These are phyloP conservation scores for Hura crepitans DNA, from an alignment of 441 rosid genomes.

Conservation along the genomic window DNA sequence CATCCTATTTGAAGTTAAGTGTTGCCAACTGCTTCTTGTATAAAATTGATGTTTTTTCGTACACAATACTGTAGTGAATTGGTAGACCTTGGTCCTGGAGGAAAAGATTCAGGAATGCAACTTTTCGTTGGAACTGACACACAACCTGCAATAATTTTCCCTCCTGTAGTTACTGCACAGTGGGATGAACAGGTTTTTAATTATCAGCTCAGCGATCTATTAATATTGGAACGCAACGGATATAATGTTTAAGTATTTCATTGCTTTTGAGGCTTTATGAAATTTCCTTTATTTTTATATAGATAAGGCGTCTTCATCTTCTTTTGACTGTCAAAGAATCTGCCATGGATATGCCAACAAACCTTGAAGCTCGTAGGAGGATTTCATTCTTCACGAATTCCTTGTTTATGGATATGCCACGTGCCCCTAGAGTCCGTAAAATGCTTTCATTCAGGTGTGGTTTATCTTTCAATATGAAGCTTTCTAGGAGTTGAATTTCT, in stretches of 20 bases:
- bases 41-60: slow-evolving; percentile 13
- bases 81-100: slow-evolving; percentile 79
- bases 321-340: slow-evolving; percentile 93
- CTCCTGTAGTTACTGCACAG: slow-evolving; percentile 71
- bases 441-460: slow-evolving; percentile 96
- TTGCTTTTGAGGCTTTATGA: slow-evolving; percentile 10
- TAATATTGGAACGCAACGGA: neutral
- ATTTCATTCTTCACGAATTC: slow-evolving; percentile 93
- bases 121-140: slow-evolving; percentile 87
- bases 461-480: slow-evolving; percentile 14
- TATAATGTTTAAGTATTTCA: slow-evolving; percentile 1
- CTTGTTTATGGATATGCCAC: slow-evolving; percentile 98
- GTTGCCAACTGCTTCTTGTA: slow-evolving; percentile 11
- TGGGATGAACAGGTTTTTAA: slow-evolving; percentile 92
- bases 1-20: slow-evolving; percentile 8
- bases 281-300: slow-evolving; percentile 21
- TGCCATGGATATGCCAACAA: slow-evolving; percentile 81
- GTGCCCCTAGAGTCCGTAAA: slow-evolving; percentile 89
- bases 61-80: slow-evolving; percentile 51
- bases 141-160: slow-evolving; percentile 80
- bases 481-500: slow-evolving; percentile 18
- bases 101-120: slow-evolving; percentile 90
- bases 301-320: slow-evolving; percentile 92
- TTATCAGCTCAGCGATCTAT: slow-evolving; percentile 19
- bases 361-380: slow-evolving; percentile 98